Evolutionary conservation across 805 yeast species (phyloP), one percentile per base, ranked within the genome.

Genomic region (Metschnikowia shivogae): DNA sequence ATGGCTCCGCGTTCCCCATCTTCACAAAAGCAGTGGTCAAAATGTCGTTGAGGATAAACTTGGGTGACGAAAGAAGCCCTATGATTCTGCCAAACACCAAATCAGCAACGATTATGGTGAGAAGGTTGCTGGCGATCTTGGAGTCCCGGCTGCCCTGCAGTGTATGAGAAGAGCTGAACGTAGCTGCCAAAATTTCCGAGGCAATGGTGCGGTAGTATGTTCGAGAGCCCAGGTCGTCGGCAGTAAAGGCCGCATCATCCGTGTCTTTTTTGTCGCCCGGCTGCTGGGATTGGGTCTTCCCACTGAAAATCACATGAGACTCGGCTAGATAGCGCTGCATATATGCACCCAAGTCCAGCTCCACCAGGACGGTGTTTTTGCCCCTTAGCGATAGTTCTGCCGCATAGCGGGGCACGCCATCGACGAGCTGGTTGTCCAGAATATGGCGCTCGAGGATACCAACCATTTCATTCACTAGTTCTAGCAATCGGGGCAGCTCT

Each of bases 391-490:
- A 19, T 5, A 32, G 10, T 3, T 8, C 20, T 32, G 8, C n/a
- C n/a, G 45, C 50, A 17, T 43, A 49, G 4, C 26, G 34, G 13
- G 51, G 54, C n/a, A 37, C 30, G 12, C 48, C 47, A 17, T 38
- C 37, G 6, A 42, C 43, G 8, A 34, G 29, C 6, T 5, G 30
- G 12, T 36, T 44, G 6, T 47, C 48, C 10, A 38, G 36, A 22
- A 52, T 36, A 34, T 54, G 57, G 10, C 41, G 19, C 6, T 48
- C 44, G 9, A 50, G 31, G 20, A 54, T 37, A 2, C 3, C 34
- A 4, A 60, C 53, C 12, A 60, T 28, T 14, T 63, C 64, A 47
- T 67, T 65, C 14, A 54, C 24, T 33, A 63, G 29, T 1, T 37
- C 46, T 6, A 63, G 32, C 9, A 58, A 24, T 3, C 53, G 49